Base-by-base conservation (phyloP, 768 basidiomycete genomes). In the Mycena albidolilacea region DNA sequence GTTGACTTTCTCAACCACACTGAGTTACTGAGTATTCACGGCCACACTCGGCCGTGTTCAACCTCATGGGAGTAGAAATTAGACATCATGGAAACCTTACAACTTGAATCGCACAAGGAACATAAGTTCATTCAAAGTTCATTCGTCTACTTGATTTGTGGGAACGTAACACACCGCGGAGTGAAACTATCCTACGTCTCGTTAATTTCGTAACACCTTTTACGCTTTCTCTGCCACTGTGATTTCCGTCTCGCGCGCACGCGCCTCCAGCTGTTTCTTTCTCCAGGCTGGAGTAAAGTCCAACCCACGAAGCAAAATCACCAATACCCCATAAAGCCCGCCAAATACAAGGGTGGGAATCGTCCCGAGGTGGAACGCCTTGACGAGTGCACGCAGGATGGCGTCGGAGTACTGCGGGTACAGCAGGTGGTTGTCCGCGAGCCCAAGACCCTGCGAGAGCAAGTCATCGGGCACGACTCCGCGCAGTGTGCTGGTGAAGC, bases 251-350 rank as follows among this genome's bases (percentile, higher is more conserved):
- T 50, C 48, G 15, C n/a, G 14, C 2, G 50, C 50, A 2, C 55
- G 55, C 21, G 55, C 55, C 30, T 57, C 55, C 11, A 57, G 21
- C 55, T 57, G 55, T 23, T 57, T 57, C 55, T 57, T 57, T 57
- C 55, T 57, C 55, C 55, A 57, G 5, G 55, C 55, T 30, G 55
- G 55, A 21, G n/a, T n/a, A 57, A 57, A 57, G 30, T 57, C 55
- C 21, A 57, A 23, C 17, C 55, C 55, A 8, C 23, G 15, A 7
- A 57, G n/a, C 55, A 57, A 9, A 15, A 57, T n/a, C 55, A 57
- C 55, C 55, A 23, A 9, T 15, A 57, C 21, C 23, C 55, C 55
- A n/a, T 57, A 57, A 6, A 57, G 10, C 23, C 11, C 30, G 23
- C 55, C 55, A 30, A 57, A 57, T 1, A 57, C 55, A 9, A 57